phyloP scores from a whole-genome alignment of 2,329 filamentous ascomycete species.

The Aureobasidium lini region DNA sequence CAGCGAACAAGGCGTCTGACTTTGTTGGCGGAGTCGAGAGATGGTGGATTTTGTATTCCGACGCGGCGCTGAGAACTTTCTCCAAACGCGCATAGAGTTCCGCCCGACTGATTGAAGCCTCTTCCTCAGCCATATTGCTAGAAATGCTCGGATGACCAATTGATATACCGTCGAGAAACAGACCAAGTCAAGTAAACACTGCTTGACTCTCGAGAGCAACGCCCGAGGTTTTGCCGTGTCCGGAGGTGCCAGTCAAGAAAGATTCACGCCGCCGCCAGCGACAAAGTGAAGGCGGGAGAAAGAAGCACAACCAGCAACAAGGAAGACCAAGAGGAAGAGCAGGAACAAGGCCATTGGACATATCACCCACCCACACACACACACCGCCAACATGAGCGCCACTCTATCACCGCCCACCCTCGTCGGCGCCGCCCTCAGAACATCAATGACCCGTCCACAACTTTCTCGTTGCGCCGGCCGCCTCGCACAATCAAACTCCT shows the following conservation, averaged over 20 bases:
- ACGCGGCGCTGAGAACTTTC: slow-evolving; percentile 44
- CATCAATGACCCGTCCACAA: slow-evolving; percentile 19
- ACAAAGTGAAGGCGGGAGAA: neutral
- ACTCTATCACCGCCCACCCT: slow-evolving; percentile 10
- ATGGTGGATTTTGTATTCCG: slow-evolving; percentile 68
- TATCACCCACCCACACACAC: neutral
- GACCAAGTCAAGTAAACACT: neutral
- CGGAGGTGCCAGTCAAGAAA: neutral
- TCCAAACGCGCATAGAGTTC: slow-evolving; percentile 39
- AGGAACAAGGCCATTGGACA: neutral
- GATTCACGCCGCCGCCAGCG: slow-evolving; percentile 2
- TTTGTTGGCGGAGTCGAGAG: slow-evolving; percentile 74
- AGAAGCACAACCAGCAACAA: neutral
- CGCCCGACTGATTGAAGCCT: neutral
- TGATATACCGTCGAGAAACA: neutral
- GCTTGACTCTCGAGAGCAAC: neutral
- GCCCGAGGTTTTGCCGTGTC: neutral
- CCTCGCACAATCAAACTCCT: slow-evolving; percentile 6
- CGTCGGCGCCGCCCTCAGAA: slow-evolving; percentile 25
- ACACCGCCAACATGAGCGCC: slow-evolving; percentile 3
- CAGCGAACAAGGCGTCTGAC: slow-evolving; percentile 69
- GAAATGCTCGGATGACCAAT: neutral
- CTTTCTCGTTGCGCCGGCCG: slow-evolving; percentile 15
- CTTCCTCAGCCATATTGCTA: slow-evolving; percentile 1
- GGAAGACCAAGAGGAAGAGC: neutral